phyloP scores from a whole-genome alignment of 805 yeast genomes.

The Candida sakaeoensis region DNA sequence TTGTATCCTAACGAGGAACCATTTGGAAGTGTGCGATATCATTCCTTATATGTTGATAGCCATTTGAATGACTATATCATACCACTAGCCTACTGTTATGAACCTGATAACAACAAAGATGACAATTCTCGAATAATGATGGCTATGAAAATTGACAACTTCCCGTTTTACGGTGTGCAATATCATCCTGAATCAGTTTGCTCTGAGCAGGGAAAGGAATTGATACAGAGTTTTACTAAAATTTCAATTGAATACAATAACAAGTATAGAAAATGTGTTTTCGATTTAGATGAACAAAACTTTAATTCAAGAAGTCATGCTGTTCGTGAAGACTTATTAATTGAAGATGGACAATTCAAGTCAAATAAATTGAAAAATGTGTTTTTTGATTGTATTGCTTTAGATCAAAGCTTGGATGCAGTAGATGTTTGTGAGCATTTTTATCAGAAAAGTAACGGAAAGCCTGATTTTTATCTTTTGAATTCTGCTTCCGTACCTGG shows the following conservation, averaged over 20 bases:
- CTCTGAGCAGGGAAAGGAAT: constrained; percentile 58
- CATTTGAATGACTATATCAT: constrained; percentile 30
- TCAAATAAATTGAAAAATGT: constrained; percentile 7
- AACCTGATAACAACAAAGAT: constrained; percentile 24
- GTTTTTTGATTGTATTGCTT: constrained; percentile 13
- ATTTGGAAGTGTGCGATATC: constrained; percentile 81
- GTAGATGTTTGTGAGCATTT: constrained; percentile 52
- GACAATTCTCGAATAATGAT: constrained; percentile 53
- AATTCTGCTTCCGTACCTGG: constrained; percentile 86
- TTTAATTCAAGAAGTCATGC: constrained; percentile 14
- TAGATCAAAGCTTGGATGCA: constrained; percentile 22
- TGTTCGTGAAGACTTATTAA: constrained; percentile 17
- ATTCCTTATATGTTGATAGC: constrained; percentile 62
- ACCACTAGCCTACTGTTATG: constrained; percentile 62
- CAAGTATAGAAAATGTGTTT: constrained; percentile 12
- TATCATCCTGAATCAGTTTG: constrained; percentile 97
- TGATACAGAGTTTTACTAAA: constrained; percentile 62
- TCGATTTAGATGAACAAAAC: background rate
- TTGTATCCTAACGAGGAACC: constrained; percentile 9
- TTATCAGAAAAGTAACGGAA: constrained; percentile 15
- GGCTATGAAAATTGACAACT: constrained; percentile 64
- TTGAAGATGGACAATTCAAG: constrained; percentile 10
- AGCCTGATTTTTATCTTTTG: constrained; percentile 53
- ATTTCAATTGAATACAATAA: constrained; percentile 38
- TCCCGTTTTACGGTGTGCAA: constrained; percentile 90